Evolutionary conservation across 2,329 filamentous ascomycete species (phyloP).

Genomic region (Sclerotinia sclerotiorum): DNA sequence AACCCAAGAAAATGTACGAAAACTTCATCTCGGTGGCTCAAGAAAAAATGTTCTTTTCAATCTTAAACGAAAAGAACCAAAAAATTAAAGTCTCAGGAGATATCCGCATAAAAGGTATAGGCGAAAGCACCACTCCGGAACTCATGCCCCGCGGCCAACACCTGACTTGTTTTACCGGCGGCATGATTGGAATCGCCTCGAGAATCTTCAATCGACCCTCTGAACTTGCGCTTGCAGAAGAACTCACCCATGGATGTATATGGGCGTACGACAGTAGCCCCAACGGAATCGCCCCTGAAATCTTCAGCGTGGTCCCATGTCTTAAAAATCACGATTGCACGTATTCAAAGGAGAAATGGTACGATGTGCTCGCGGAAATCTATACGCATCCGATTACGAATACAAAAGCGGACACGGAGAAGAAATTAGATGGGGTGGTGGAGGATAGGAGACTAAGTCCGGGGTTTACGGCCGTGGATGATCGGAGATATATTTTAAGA

Average conservation of each 20-base stretch:
- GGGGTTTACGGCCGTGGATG: slow-evolving; percentile 32
- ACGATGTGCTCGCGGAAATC: slow-evolving; percentile 27
- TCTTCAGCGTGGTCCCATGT: slow-evolving; percentile 44
- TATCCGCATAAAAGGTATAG: slow-evolving; percentile 35
- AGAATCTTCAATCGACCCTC: slow-evolving; percentile 56
- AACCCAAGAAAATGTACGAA: slow-evolving; percentile 45
- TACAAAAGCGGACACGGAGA: slow-evolving; percentile 22
- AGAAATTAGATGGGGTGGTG: slow-evolving; percentile 26
- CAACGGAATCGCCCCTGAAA: slow-evolving; percentile 63
- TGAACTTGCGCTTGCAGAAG: slow-evolving; percentile 56
- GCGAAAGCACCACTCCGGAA: slow-evolving; percentile 49
- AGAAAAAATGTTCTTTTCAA: slow-evolving; percentile 48
- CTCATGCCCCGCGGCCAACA: slow-evolving; percentile 53
- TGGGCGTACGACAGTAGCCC: slow-evolving; percentile 60
- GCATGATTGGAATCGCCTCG: slow-evolving; percentile 68
- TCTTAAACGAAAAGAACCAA: slow-evolving; percentile 43
- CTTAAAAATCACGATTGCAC: slow-evolving; percentile 30
- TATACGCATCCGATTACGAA: background rate
- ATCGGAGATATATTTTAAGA: slow-evolving; percentile 36
- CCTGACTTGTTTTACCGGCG: slow-evolving; percentile 70
- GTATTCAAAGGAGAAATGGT: slow-evolving; percentile 54
- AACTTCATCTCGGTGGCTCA: slow-evolving; percentile 49
- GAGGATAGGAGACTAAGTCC: slow-evolving; percentile 28
- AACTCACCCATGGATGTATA: slow-evolving; percentile 62
- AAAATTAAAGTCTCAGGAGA: slow-evolving; percentile 52